Conservation (phyloP, 2,329 filamentous ascomycete species). For the Pochonia chlamydosporia region DNA sequence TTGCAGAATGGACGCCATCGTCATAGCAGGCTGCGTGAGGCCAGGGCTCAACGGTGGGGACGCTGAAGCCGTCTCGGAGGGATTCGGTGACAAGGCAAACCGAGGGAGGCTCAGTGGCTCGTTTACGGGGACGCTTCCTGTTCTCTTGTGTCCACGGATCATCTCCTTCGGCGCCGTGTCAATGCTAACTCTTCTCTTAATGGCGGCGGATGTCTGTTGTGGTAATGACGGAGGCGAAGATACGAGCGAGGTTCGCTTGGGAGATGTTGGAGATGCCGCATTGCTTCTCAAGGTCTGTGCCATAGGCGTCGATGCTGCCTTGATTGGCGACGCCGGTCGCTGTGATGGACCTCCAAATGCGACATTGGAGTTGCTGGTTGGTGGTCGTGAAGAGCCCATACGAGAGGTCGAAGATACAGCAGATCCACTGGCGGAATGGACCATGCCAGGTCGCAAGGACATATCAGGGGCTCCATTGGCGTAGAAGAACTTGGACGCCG, state of each 20-base stretch:
- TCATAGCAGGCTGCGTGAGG: slow-evolving; percentile 30
- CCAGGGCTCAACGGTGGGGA: slow-evolving; percentile 31
- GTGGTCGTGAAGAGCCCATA: slow-evolving; percentile 33
- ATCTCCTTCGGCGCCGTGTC: slow-evolving; percentile 30
- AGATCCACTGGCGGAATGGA: slow-evolving; percentile 37
- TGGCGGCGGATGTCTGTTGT: slow-evolving; percentile 21
- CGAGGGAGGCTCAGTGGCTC: slow-evolving; percentile 31
- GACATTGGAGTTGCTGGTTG: slow-evolving; percentile 23
- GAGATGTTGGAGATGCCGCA: slow-evolving; percentile 16
- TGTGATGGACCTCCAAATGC: slow-evolving; percentile 19
- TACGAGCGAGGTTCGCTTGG: slow-evolving; percentile 22
- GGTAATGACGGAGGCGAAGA: slow-evolving; percentile 32
- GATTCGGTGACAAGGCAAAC: slow-evolving; percentile 22
- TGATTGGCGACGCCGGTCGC: slow-evolving; percentile 48
- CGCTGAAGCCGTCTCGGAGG: slow-evolving; percentile 24
- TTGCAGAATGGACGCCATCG: slow-evolving; percentile 52
- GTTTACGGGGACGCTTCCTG: slow-evolving; percentile 30
- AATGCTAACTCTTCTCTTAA: slow-evolving; percentile 37
- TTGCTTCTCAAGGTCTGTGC: slow-evolving; percentile 14
- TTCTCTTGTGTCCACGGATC: slow-evolving; percentile 33
- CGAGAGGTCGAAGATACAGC: slow-evolving; percentile 40
- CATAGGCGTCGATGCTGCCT: slow-evolving; percentile 23
- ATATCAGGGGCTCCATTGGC: slow-evolving; percentile 59
- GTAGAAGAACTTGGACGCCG: slow-evolving; percentile 66
- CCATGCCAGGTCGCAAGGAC: slow-evolving; percentile 26